These are phyloP conservation scores for Diutina mesorugosa DNA, from an alignment of 1,139 yeast species.

Conservation along the genomic window DNA sequence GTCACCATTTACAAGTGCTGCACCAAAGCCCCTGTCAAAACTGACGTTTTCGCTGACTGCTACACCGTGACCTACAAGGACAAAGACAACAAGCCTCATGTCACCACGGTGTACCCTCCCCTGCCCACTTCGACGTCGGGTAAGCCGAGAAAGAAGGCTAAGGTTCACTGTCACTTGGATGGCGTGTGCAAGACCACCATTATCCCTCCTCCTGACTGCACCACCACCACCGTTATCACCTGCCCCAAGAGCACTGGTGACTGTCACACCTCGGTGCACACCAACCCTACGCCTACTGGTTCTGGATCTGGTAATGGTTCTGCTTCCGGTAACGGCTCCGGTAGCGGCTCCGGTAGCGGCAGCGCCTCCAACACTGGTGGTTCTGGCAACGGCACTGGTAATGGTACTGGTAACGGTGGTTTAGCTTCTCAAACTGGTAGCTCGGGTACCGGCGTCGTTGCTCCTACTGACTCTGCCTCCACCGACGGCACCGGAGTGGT, in stretches of 20 bases:
- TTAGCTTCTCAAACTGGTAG: background rate
- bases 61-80: background rate
- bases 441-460: background rate
- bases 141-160: background rate
- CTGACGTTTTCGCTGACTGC: background rate
- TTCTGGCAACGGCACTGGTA: background rate
- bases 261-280: background rate
- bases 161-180: background rate
- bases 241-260: background rate
- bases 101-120: background rate
- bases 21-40: background rate
- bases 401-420: background rate
- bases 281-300: background rate
- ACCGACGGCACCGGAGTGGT: background rate
- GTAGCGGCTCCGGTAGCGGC: background rate
- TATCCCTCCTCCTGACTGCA: background rate
- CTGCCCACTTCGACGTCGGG: background rate
- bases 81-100: background rate
- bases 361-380: background rate
- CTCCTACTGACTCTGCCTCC: background rate
- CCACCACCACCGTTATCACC: background rate
- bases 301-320: background rate
- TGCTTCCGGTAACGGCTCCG: background rate
- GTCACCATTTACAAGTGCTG: constrained; percentile 1
- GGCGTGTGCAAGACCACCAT: background rate